Percentiles rank a stretch among this genome's conserved stretches.
Evolutionary conservation across 1,284 basidiomycete species (phyloP).

Genomic region (Phlebopus sp.): DNA sequence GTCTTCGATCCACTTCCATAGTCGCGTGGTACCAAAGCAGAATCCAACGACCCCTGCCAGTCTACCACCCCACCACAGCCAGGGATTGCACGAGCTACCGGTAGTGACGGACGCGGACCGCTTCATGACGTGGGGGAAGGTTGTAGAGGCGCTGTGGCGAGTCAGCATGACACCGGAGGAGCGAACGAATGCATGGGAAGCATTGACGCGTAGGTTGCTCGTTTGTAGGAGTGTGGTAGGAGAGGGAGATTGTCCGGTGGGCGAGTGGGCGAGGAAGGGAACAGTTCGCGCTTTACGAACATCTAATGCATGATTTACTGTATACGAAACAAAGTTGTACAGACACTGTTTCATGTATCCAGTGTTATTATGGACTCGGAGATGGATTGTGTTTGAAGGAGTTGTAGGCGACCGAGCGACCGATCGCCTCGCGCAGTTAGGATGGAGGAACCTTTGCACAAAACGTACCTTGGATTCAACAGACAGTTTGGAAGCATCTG

Average conservation of each 20-base stretch:
- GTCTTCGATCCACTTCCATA: constrained; percentile 16
- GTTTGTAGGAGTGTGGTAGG: constrained; percentile 50
- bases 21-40: not conserved
- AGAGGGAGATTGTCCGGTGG: constrained; percentile 31
- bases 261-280: constrained; percentile 48
- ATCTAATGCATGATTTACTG: not conserved
- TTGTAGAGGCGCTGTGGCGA: constrained; percentile 60
- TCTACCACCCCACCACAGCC: constrained; percentile 38
- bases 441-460: no score
- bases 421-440: no score
- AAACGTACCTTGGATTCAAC: no score
- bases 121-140: constrained; percentile 45
- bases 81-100: constrained; percentile 37
- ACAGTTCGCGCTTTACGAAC: constrained; percentile 11
- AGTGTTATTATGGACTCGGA: no score
- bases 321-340: no score
- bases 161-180: constrained; percentile 43
- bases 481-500: no score
- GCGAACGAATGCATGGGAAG: constrained; percentile 45
- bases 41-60: not conserved
- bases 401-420: no score
- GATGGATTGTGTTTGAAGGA: no score
- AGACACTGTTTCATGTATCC: no score
- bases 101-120: constrained; percentile 24
- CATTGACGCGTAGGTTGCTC: constrained; percentile 50